Conservation (phyloP, 331 rosid species). For the Telfairia occidentalis region DNA sequence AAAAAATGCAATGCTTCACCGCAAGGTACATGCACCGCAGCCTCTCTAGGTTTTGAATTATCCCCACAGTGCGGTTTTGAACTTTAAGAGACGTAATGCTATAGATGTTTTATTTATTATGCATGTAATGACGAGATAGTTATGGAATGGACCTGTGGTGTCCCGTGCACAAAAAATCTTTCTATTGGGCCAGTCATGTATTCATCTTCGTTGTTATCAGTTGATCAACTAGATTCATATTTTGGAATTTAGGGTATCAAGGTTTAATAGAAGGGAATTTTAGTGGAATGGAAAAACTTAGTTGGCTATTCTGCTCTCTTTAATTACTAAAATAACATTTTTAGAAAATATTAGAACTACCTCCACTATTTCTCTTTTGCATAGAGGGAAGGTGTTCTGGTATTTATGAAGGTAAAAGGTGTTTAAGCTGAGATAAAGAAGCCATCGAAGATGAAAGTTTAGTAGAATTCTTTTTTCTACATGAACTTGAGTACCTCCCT, state of each 20-base stretch:
- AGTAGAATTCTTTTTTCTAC: not conserved
- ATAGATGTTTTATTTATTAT: not conserved
- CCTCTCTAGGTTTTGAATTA: not conserved
- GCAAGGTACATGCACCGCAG: constrained; percentile 35
- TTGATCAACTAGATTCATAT: not conserved
- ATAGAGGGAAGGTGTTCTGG: not conserved
- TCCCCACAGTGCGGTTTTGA: no score
- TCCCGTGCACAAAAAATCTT: not conserved
- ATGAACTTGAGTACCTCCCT: not conserved
- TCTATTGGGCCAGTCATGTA: not conserved
- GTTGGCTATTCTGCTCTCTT: no score
- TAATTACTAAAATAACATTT: no score
- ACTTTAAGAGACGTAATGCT: not conserved
- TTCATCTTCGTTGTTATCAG: not conserved
- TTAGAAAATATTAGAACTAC: not conserved
- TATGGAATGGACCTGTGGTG: not conserved
- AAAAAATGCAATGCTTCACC: constrained; percentile 83
- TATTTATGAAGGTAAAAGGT: not conserved
- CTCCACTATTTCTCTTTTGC: not conserved
- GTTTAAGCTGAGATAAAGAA: not conserved
- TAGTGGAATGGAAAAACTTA: not conserved
- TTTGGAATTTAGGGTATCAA: not conserved
- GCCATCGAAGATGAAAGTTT: not conserved
- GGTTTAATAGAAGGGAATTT: not conserved
- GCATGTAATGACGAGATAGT: not conserved